Base-by-base conservation (phyloP, 2,329 filamentous ascomycete species). In the Fusarium palustre region DNA sequence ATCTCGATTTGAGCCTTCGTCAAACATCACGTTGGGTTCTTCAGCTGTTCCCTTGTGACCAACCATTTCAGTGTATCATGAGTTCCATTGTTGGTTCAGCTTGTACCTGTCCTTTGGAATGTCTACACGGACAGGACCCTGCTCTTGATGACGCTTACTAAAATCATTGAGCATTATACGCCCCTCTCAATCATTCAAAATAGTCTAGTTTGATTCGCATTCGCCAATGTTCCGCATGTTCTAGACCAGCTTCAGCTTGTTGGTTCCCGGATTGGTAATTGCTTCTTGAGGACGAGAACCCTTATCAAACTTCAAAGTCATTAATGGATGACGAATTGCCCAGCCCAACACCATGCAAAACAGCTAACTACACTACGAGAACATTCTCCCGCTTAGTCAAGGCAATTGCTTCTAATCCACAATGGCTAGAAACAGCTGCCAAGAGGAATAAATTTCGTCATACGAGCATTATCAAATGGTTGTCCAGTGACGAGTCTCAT, bases 401-500 rank as follows among this genome's bases (percentile, higher is more conserved):
- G 31, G 31, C 3, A 7, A 30, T 22, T 49, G 12, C 24, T 42
- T 38, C 31, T 30, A 10, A 38, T 34, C 20, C 38, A 31, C 34
- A 38, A 60, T 42, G 31, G 13, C 11, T 28, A 9, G 20, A 22
- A 38, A 66, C 7, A 38, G 15, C n/a, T 60, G 55, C 61, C 49
- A 59, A 66, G 49, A 68, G 39, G 36, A 52, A 12, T 28, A 41
- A 33, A 67, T n/a, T 47, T 45, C n/a, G 49, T 63, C 62, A 69
- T 53, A 55, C 33, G 53, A 70, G 41, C 45, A 49, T 50, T 65
- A 22, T 55, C 31, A 13, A 38, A 20, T 46, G 18, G 24, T 33
- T 30, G 39, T 46, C 52, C 24, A 49, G 24, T 34, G 31, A 18
- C 22, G 46, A 45, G 50, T 38, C 64, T 48, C 28, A 43, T 53